Percentiles rank a stretch among this genome's conserved stretches.
These are phyloP conservation scores for Blastomyces silverae DNA, from an alignment of 2,329 filamentous ascomycete genomes.

Conservation along the genomic window DNA sequence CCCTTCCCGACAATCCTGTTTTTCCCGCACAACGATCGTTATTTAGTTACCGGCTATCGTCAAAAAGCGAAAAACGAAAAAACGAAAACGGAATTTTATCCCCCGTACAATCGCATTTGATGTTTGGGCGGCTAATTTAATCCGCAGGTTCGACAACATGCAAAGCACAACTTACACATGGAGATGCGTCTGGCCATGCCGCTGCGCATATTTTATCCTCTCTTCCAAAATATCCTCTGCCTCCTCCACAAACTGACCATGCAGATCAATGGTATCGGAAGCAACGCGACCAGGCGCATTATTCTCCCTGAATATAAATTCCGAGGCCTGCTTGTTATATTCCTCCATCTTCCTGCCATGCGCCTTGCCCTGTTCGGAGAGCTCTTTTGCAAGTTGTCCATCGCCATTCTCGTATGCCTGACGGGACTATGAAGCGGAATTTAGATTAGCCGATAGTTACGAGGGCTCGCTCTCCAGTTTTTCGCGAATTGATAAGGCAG, in stretches of 20 bases:
- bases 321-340: conserved; percentile 84
- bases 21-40: neutral
- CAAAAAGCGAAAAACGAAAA: no score
- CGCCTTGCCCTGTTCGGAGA: conserved; percentile 76
- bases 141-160: neutral
- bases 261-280: conserved; percentile 82
- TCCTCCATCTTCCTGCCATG: conserved; percentile 79
- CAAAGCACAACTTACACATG: conserved; percentile 56
- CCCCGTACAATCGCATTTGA: neutral
- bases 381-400: conserved; percentile 70
- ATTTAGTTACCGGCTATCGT: neutral
- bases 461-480: neutral
- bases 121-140: neutral
- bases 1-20: conserved; percentile 82
- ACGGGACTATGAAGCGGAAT: conserved; percentile 48
- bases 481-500: conserved; percentile 3
- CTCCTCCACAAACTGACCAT: conserved; percentile 91
- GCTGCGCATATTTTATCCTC: conserved; percentile 70
- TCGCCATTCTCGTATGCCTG: conserved; percentile 79
- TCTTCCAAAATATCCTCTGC: conserved; percentile 84
- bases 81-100: neutral
- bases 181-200: conserved; percentile 69
- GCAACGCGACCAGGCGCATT: conserved; percentile 70
- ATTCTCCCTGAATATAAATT: conserved; percentile 94
- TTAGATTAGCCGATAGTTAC: neutral